These are phyloP conservation scores for Pinus taeda DNA, from an alignment of 75 land plant genomes.

Conservation along the genomic window DNA sequence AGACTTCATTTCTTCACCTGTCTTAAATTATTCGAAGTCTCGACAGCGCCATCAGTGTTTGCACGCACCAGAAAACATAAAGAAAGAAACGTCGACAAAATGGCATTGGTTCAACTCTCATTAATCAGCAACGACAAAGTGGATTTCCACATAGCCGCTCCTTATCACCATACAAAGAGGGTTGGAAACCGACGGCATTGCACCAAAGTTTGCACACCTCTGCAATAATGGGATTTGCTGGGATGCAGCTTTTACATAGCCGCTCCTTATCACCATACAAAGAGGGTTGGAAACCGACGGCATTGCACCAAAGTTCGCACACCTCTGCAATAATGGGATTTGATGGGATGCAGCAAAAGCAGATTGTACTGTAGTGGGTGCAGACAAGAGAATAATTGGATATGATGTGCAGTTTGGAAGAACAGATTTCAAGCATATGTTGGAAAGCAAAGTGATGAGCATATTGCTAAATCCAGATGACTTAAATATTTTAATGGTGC, in stretches of 20 bases:
- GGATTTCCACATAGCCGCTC: too few relatives aligned
- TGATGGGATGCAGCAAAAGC: constrained; percentile 33
- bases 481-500: constrained; percentile 43
- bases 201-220: constrained; percentile 37
- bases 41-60: too few relatives aligned
- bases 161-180: too few relatives aligned
- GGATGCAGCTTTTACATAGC: too few relatives aligned
- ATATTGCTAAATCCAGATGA: constrained; percentile 40
- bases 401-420: constrained; percentile 18
- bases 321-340: constrained; percentile 43
- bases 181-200: constrained; percentile 30
- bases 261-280: too few relatives aligned
- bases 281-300: constrained; percentile 31
- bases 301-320: constrained; percentile 29
- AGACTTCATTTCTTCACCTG: too few relatives aligned
- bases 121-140: too few relatives aligned
- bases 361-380: constrained; percentile 25
- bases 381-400: constrained; percentile 42
- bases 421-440: constrained; percentile 18
- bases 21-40: too few relatives aligned
- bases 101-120: too few relatives aligned
- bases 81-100: too few relatives aligned
- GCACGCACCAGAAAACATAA: too few relatives aligned
- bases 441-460: constrained; percentile 45
- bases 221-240: constrained; percentile 40